Evolutionary conservation across 257 asterid genomes (phyloP), one percentile per base, ranked within the genome.

Genomic region (Fraxinus pennsylvanica): DNA sequence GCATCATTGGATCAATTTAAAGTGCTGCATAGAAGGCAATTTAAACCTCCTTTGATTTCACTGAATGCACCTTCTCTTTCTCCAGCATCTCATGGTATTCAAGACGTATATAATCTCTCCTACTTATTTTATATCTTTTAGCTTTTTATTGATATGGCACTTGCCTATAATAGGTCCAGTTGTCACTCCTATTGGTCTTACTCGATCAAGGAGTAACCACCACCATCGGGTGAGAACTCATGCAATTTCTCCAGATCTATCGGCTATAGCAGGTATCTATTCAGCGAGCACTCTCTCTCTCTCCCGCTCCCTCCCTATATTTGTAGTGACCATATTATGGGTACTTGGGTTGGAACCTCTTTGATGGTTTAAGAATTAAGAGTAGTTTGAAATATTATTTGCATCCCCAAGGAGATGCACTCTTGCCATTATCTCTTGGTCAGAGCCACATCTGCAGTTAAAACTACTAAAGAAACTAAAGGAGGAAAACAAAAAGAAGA

Each of bases 231-330:
- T 61, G 72, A 87, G 84, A 81, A 78, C 78, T 63, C 92, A 4
- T 72, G 84, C 86, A 66, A 75, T 85, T 81, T 88, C 99, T 79
- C 98, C 98, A 39, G 81, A 96, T 83, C 98, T 96, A 39, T 82
- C 92, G 19, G 70, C 87, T 78, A 72, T 85, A 80, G 83, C 89
- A 77, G 98, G 99, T 93, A 89, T 59, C 81, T 13, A 74, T 83
- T 66, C 74, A 68, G 75, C n/a, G 9, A 4, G 43, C 10, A 69
- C 72, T 27, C 22, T 32, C 35, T 78, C 73, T 72, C 57, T 69
- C 61, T 32, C 72, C 76, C 73, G 67, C 57, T 69, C 61, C 36
- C 72, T 30, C 71, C 68, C n/a, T 29, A 79, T 35, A 27, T 61
- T 27, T 39, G 30, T 72, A 57, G 66, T 57, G 25, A 19, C 9